phyloP scores from a whole-genome alignment of 441 rosid species.

The Euphorbia celastroides region DNA sequence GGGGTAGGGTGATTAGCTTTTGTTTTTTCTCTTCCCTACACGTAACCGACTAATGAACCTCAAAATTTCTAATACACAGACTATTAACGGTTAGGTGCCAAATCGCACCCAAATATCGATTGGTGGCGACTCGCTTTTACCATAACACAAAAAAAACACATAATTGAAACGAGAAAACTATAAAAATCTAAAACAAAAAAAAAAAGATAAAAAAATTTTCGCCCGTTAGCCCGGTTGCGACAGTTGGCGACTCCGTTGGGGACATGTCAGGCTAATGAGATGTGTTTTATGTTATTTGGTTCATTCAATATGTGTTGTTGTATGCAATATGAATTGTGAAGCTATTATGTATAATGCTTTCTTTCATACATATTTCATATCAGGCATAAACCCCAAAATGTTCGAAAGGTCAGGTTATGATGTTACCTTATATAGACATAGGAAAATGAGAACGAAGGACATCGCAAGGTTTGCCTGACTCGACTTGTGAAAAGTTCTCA shows the following conservation, averaged over 20 bases:
- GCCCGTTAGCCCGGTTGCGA: background rate
- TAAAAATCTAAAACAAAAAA: background rate
- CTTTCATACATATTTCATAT: background rate
- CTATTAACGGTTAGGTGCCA: background rate
- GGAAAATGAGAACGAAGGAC: background rate
- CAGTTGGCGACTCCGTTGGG: background rate
- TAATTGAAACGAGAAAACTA: too few species aligned
- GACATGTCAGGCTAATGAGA: background rate
- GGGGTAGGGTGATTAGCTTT: background rate
- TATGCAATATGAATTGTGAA: background rate
- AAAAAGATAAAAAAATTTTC: background rate
- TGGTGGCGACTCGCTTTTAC: background rate
- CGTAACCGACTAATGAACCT: background rate
- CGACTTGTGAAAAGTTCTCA: too few species aligned
- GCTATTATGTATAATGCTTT: background rate
- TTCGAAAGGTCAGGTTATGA: background rate
- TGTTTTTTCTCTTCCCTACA: too few species aligned
- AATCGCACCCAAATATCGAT: background rate
- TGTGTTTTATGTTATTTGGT: background rate
- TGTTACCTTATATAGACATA: background rate
- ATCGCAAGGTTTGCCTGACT: background rate
- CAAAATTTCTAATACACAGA: background rate
- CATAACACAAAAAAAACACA: too few species aligned
- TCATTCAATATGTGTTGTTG: background rate
- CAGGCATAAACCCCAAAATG: background rate